phyloP scores from a whole-genome alignment of 805 yeast genomes.

The Metschnikowia gelsemii region DNA sequence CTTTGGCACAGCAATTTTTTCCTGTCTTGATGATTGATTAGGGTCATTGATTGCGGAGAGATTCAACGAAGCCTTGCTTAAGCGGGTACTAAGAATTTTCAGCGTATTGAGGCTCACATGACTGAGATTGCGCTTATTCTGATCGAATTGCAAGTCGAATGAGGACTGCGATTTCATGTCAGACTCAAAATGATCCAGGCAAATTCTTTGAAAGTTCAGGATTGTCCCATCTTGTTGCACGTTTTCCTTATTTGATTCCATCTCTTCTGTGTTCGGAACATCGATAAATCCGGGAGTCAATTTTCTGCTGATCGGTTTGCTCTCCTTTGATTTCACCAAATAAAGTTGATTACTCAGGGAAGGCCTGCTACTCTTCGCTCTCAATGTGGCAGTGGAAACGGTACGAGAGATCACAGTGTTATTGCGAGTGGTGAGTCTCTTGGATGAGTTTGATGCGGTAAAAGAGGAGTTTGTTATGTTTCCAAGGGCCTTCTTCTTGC shows the following conservation, averaged over 20 bases:
- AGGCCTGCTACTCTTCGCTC: slow-evolving; percentile 6
- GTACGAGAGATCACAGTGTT: slow-evolving; percentile 26
- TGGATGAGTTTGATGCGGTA: slow-evolving; percentile 41
- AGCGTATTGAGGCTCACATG: slow-evolving; percentile 14
- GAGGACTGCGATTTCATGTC: slow-evolving; percentile 13
- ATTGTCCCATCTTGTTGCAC: slow-evolving; percentile 24
- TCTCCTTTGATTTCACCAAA: slow-evolving; percentile 14
- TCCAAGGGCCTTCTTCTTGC: slow-evolving; percentile 26
- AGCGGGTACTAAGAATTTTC: slow-evolving; percentile 12
- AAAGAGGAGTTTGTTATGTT: slow-evolving; percentile 38
- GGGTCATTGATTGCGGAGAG: slow-evolving; percentile 8
- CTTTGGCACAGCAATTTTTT: slow-evolving; percentile 20
- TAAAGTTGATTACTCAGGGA: slow-evolving; percentile 13
- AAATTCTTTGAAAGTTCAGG: slow-evolving; percentile 31
- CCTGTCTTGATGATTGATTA: slow-evolving; percentile 2
- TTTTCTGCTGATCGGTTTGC: slow-evolving; percentile 16
- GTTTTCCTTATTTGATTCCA: slow-evolving; percentile 20
- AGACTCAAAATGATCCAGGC: slow-evolving; percentile 34
- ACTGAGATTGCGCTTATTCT: slow-evolving; percentile 9
- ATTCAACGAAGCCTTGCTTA: slow-evolving; percentile 16
- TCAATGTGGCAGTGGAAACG: slow-evolving; percentile 21
- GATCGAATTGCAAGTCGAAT: slow-evolving; percentile 10
- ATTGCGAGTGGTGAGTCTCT: slow-evolving; percentile 31
- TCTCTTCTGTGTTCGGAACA: slow-evolving; percentile 16
- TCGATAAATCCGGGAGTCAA: slow-evolving; percentile 20